These are phyloP conservation scores for Pichia sp. DNA, from an alignment of 1,139 yeast genomes.

Conservation along the genomic window DNA sequence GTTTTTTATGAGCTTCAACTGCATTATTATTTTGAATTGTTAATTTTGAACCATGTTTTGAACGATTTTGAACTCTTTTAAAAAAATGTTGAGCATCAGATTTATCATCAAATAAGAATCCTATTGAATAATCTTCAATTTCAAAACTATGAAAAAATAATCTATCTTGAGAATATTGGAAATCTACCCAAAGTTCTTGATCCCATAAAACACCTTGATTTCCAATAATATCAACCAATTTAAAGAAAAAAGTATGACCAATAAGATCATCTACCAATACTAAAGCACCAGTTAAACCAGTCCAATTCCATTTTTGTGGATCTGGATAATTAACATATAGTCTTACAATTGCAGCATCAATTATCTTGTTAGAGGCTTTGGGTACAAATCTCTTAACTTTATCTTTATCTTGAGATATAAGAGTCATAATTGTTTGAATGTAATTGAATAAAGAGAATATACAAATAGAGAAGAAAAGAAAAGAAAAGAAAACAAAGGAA, in stretches of 20 bases:
- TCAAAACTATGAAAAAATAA: constrained; percentile 94
- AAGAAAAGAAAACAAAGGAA: no score
- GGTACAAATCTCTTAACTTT: constrained; percentile 85
- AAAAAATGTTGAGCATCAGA: constrained; percentile 80
- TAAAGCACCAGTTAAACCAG: constrained; percentile 86
- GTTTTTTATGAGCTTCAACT: constrained; percentile 61
- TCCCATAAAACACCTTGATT: constrained; percentile 92
- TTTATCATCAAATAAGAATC: constrained; percentile 83
- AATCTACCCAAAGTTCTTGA: constrained; percentile 85
- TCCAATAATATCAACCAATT: constrained; percentile 78
- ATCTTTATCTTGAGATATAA: constrained; percentile 72
- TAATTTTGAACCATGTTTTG: constrained; percentile 79
- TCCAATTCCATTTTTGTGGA: constrained; percentile 73
- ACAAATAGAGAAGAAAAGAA: no score
- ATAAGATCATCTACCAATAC: constrained; percentile 86
- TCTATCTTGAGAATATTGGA: constrained; percentile 87
- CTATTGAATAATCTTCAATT: constrained; percentile 85
- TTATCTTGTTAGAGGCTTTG: constrained; percentile 76
- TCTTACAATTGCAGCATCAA: constrained; percentile 88
- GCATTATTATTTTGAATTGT: constrained; percentile 85
- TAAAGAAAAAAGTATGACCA: constrained; percentile 88
- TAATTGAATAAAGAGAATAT: no score
- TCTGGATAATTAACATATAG: constrained; percentile 88
- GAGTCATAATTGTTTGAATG: constrained; percentile 11
- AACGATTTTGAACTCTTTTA: constrained; percentile 68